Conservation (phyloP, 2,329 filamentous ascomycete species). For the Metarhizium anisopliae region DNA sequence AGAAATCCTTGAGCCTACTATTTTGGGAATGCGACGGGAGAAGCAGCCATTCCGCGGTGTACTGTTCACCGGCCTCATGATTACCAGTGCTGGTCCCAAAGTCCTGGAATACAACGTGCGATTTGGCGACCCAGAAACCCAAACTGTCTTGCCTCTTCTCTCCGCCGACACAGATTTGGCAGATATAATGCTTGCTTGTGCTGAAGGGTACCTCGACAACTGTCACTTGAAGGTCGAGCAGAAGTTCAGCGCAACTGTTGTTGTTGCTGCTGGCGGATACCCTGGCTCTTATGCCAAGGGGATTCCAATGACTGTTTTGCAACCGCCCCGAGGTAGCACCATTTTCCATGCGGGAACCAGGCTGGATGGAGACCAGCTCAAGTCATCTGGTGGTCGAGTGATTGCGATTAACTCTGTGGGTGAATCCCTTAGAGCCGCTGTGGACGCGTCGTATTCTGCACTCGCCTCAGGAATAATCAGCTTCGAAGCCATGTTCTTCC, state of each 20-base stretch:
- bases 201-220: constrained; percentile 62
- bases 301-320: constrained; percentile 43
- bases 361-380: constrained; percentile 51
- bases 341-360: constrained; percentile 92
- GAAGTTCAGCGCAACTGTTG: constrained; percentile 78
- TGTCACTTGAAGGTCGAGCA: constrained; percentile 58
- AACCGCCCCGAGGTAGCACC: constrained; percentile 39
- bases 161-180: constrained; percentile 74
- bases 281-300: constrained; percentile 81
- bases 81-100: constrained; percentile 71
- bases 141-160: constrained; percentile 74
- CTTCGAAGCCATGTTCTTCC: constrained; percentile 84
- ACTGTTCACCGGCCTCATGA: constrained; percentile 88
- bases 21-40: constrained; percentile 80
- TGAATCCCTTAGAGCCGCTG: constrained; percentile 67
- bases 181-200: constrained; percentile 79
- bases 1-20: constrained; percentile 79
- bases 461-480: constrained; percentile 59
- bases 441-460: constrained; percentile 79
- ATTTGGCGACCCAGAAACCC: constrained; percentile 87
- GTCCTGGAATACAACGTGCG: constrained; percentile 90
- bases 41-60: constrained; percentile 64
- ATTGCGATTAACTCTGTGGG: constrained; percentile 81
- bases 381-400: constrained; percentile 79
- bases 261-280: constrained; percentile 89